Percentiles rank a stretch among this genome's conserved stretches.
Evolutionary conservation across 345 rosid genomes (phyloP).

Genomic region (Salix suchowensis): DNA sequence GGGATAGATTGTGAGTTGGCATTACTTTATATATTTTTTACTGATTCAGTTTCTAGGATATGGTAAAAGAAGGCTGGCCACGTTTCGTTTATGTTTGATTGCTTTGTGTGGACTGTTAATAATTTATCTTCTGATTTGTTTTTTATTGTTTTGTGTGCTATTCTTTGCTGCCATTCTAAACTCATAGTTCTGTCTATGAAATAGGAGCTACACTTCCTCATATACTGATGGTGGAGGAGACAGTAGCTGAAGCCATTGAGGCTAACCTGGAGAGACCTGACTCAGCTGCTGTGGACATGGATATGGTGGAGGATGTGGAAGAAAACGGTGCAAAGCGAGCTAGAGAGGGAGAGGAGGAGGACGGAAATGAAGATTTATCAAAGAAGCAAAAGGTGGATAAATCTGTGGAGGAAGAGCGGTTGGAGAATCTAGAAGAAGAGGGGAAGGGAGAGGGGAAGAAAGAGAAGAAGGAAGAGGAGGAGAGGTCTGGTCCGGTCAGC

Average conservation of each 20-base stretch:
- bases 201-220: background rate
- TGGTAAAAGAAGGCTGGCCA: background rate
- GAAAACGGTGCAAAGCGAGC: conserved; percentile 9
- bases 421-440: conserved; percentile 17
- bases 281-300: conserved; percentile 3
- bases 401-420: conserved; percentile 15
- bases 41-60: background rate
- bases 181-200: background rate
- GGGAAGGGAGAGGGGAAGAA: conserved; percentile 17
- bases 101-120: background rate
- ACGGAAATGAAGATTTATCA: conserved; percentile 23
- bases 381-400: conserved; percentile 55
- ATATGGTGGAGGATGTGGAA: conserved; percentile 4
- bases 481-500: conserved; percentile 33
- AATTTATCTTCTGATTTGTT: background rate
- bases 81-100: background rate
- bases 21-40: background rate
- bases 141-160: background rate
- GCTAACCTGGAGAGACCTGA: conserved; percentile 3
- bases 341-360: conserved; percentile 7
- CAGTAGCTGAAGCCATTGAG: background rate
- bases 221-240: conserved; percentile 11
- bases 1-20: background rate
- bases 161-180: background rate
- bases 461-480: conserved; percentile 25